Evolutionary conservation across 148 eudicot genomes (phyloP).

Genomic region (Camellia sinensis): DNA sequence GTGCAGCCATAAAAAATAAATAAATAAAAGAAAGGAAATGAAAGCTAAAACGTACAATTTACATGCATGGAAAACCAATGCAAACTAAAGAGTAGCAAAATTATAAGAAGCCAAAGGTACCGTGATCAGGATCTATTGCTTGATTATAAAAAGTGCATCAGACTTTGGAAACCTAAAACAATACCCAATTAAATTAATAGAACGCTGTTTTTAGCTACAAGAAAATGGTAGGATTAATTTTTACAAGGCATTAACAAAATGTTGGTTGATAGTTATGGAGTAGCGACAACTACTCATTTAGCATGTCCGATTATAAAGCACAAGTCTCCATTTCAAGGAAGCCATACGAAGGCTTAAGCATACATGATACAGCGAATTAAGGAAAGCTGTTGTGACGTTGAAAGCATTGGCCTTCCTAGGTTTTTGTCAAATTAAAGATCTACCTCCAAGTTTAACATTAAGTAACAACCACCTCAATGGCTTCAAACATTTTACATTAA

Average conservation of each 20-base stretch:
- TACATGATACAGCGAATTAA: background rate
- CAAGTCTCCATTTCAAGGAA: background rate
- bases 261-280: background rate
- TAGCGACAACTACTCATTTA: background rate
- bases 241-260: background rate
- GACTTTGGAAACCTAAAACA: background rate
- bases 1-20: background rate
- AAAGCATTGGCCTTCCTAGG: background rate
- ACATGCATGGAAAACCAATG: background rate
- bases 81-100: background rate
- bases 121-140: background rate
- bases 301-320: background rate
- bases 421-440: background rate
- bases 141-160: background rate
- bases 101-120: background rate
- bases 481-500: background rate
- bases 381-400: background rate
- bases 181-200: no score
- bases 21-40: background rate
- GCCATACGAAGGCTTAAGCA: background rate
- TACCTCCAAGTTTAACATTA: no score
- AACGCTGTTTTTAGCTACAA: background rate
- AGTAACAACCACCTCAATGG: background rate
- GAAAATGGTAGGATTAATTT: background rate
- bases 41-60: no score